These are phyloP conservation scores for Lyophyllum semitale DNA, from an alignment of 768 basidiomycete species.

Conservation along the genomic window DNA sequence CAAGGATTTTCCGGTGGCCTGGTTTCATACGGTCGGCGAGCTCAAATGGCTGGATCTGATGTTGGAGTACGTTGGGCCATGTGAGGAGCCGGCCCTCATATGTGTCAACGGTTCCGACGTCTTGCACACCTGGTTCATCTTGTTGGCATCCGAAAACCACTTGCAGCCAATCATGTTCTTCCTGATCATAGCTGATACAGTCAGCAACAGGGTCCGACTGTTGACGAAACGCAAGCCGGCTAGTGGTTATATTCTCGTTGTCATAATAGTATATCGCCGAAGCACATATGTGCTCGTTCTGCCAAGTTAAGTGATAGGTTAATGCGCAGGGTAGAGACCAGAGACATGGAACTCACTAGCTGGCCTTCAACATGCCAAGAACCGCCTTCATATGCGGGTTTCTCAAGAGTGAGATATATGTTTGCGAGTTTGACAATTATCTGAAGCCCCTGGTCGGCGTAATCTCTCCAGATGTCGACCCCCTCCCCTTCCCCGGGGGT, in stretches of 20 bases:
- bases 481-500: conserved; percentile 28
- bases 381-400: conserved; percentile 12
- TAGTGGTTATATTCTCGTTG: conserved; percentile 10
- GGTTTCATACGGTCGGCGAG: conserved; percentile 32
- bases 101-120: conserved; percentile 26
- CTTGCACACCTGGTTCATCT: conserved; percentile 17
- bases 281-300: conserved; percentile 22
- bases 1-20: conserved; percentile 38
- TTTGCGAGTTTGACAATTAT: conserved; percentile 17
- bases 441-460: conserved; percentile 6
- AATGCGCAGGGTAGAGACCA: conserved; percentile 12
- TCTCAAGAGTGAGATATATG: conserved; percentile 15
- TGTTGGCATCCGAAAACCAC: conserved; percentile 18
- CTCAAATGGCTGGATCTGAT: conserved; percentile 29
- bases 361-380: conserved; percentile 18
- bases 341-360: conserved; percentile 2
- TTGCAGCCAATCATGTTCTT: conserved; percentile 21
- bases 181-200: conserved; percentile 1
- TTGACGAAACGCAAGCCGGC: conserved; percentile 12
- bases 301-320: too few species aligned
- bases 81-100: conserved; percentile 26
- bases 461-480: conserved; percentile 9
- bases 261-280: conserved; percentile 10
- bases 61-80: conserved; percentile 37
- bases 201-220: conserved; percentile 24